Base-by-base conservation (phyloP, 164 flowering plant species). In the Santalum album region DNA sequence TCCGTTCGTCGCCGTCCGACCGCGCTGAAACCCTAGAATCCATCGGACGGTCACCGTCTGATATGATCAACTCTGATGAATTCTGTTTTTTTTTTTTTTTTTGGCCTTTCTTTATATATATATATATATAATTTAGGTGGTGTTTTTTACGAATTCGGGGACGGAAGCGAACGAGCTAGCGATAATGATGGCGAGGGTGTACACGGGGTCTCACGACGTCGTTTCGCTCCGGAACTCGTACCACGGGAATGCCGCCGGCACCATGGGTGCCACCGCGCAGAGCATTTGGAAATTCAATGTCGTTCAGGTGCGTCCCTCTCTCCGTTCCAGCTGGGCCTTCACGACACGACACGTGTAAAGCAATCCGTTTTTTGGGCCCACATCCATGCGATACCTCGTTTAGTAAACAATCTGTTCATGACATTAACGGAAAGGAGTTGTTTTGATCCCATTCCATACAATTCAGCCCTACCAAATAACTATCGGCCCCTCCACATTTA, bases 101-200 rank as follows among this genome's bases (percentile, higher is more conserved):
- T 38, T 55, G 18, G 25, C 17, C 15, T 15, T 64, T 25, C 11
- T 27, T 11, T 52, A 35, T 24, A 40, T 54, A 21, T 4, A 4
- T 17, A 16, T 4, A 43, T 20, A 43, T 4, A 43, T 20, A 4
- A n/a, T 47, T 48, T 45, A 94, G 99, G 97, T 94, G 49, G 94
- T 77, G 25, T 94, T 83, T 58, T 94, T 94, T 55, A 87, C 96
- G 1, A 94, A 94, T 65, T 89, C 97, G 12, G 99, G 99, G 34
- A 94, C 99, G 19, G 99, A 94, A 60, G 99, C 99, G 14, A 94
- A 94, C 56, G 99, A 94, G 70, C 58, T 94, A 55, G 99, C 99
- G 1, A 65, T 94, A 75, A 72, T 94, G 92, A 82, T 94, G 10
- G 90, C 99, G 15, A 76, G 80, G 43, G 51, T 90, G 54, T 90